Base-by-base conservation (phyloP, 352 stramenopile species). In the Phytophthora europaea region DNA sequence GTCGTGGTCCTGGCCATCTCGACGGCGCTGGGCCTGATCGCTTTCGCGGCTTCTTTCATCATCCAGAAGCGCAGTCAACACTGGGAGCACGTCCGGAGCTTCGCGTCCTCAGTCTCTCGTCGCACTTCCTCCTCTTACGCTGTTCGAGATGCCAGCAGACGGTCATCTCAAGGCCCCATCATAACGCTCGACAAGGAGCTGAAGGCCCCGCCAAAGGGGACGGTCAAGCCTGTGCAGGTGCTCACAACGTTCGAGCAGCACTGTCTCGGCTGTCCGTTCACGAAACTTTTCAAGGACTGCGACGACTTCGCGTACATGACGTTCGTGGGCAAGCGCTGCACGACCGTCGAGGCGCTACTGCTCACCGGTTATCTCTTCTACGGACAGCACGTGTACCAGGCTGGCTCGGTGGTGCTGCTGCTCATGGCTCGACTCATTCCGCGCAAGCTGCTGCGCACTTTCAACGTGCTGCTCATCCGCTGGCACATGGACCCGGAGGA, bases 231-330 rank as follows among this genome's bases (percentile, higher is more conserved):
- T 33, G 13, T 16, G 6, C 4, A 12, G 15, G 12, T 8, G 16
- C 36, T 72, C 16, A 72, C 57, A 33, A 65, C 48, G 8, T 76
- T 76, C 28, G 63, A 76, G 53, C 18, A 52, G 9, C 63, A 68
- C 23, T 76, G 69, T 36, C 56, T 76, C 26, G 69, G 69, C 16
- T 60, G 18, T n/a, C 50, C 57, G 1, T 65, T 76, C 33, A 48
- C 63, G 6, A 65, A 47, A 61, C 64, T 76, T 28, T 76, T 72
- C 33, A 67, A 51, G 8, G 69, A 76, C 57, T 76, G 69, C 34
- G 63, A 58, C 18, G 63, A 76, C 51, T 61, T 76, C 20, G 56
- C 69, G 1, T 72, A 76, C 48, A 54, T 54, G 48, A 54, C 48
- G 20, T 54, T 54, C 48, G 31, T 33, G 48, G 48, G 48, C n/a